Base-by-base conservation (phyloP, 371 early-diverging fungal genomes). In the Smittium culicis region DNA sequence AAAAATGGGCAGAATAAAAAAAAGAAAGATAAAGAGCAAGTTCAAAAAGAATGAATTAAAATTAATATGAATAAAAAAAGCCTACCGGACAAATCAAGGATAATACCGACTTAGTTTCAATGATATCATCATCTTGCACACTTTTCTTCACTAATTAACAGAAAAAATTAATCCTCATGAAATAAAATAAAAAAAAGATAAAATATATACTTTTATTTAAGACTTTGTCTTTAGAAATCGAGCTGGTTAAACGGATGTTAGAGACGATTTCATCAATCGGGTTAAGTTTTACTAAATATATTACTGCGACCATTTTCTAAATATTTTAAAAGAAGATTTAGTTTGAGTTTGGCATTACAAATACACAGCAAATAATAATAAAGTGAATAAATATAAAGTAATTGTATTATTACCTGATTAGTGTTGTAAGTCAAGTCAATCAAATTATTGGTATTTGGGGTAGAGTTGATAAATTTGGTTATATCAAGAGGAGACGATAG, bases 81-180 rank as follows among this genome's bases (percentile, higher is more conserved):
- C 45, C 20, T 11, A 45, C 45, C 11, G 71, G 71, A 71, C 70
- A 68, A 25, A 55, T 70, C 29, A 71, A 45, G 68, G 71, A 58
- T 24, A 71, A 32, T 35, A 14, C 62, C 30, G 64, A 54, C 29
- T 59, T n/a, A 45, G 61, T 60, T 28, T 31, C 45, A 2, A 71
- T 64, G 33, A 71, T 61, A 27, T 71, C 71, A 1, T 69, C 64
- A 20, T 71, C 71, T 28, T 16, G 16, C 2, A 32, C 5, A 29
- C 20, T 28, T n/a, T 66, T 29, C 35, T 67, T 65, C 64, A 67
- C 45, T 45, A 45, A 45, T 11, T 20, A 45, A 11, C 20, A 20
- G 45, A 20, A 45, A 45, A 20, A n/a, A n/a, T n/a, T n/a, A n/a
- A n/a, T n/a, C n/a, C n/a, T n/a, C n/a, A n/a, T n/a, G n/a, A n/a